Percentiles rank a stretch among this genome's conserved stretches.
Evolutionary conservation across 345 rosid species (phyloP).

Genomic region (Brassica rapa): DNA sequence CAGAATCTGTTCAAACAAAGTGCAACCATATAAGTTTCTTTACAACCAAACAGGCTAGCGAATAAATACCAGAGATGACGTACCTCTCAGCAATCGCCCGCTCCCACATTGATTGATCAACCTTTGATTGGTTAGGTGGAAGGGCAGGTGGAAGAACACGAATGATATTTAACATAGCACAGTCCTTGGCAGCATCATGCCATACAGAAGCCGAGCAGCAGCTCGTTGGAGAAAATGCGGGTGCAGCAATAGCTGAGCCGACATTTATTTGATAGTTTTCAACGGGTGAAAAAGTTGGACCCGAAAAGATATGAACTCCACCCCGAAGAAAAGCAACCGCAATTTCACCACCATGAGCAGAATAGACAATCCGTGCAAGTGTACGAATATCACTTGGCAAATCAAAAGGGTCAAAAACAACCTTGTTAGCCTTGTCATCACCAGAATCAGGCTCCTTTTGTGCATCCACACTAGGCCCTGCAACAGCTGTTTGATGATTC

Average conservation of each 20-base stretch:
- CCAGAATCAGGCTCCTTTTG: conserved; percentile 56
- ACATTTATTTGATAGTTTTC: conserved; percentile 96
- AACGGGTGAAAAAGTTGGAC: conserved; percentile 84
- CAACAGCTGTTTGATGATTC: conserved; percentile 53
- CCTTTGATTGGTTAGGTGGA: conserved; percentile 72
- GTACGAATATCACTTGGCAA: conserved; percentile 95
- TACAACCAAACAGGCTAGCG: neutral
- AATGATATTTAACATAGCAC: conserved; percentile 81
- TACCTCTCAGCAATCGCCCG: conserved; percentile 99
- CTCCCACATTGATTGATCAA: conserved; percentile 86
- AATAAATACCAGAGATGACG: neutral
- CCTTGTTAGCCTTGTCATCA: conserved; percentile 64
- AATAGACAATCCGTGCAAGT: conserved; percentile 90
- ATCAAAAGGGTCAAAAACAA: conserved; percentile 95
- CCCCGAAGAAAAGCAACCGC: conserved; percentile 95
- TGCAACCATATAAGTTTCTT: conserved; percentile 6
- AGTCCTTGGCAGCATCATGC: conserved; percentile 84
- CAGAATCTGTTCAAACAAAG: conserved; percentile 73
- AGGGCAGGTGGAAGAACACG: conserved; percentile 98
- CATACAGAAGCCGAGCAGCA: conserved; percentile 99
- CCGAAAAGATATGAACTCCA: conserved; percentile 97
- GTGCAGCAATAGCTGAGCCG: conserved; percentile 95
- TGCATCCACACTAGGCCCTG: conserved; percentile 56
- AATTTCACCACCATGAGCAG: conserved; percentile 99
- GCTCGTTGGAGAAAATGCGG: conserved; percentile 98